Evolutionary conservation across 2,329 filamentous ascomycete species (phyloP).

Genomic region (Aspergillus flavus): DNA sequence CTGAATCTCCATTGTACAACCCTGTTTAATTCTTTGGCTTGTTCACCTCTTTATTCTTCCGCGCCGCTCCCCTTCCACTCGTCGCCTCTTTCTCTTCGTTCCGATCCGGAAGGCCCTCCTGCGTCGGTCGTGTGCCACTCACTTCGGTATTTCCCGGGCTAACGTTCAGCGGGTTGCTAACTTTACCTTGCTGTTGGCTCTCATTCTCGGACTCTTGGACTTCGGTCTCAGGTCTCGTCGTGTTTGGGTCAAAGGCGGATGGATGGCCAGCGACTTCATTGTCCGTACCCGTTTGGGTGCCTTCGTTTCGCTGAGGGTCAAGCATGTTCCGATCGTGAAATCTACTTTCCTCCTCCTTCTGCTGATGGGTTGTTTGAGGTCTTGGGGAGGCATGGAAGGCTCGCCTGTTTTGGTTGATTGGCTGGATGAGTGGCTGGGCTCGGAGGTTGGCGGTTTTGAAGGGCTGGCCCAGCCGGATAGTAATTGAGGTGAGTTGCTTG

Average conservation of each 20-base stretch:
- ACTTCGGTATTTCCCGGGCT: constrained; percentile 64
- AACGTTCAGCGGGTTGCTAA: constrained; percentile 58
- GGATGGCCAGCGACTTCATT: constrained; percentile 60
- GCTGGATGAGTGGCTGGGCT: constrained; percentile 2
- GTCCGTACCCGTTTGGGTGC: constrained; percentile 68
- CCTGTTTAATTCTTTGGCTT: constrained; percentile 8
- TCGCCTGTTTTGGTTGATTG: background rate
- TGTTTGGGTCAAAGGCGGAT: constrained; percentile 69
- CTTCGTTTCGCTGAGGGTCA: constrained; percentile 66
- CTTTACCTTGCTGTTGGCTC: constrained; percentile 42
- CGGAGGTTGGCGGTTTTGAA: background rate
- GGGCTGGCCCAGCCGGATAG: constrained; percentile 10
- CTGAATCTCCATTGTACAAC: background rate
- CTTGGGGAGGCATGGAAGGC: constrained; percentile 3
- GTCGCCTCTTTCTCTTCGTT: constrained; percentile 38
- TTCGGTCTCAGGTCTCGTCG: constrained; percentile 67
- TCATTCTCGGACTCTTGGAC: constrained; percentile 37
- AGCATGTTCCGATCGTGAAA: constrained; percentile 60
- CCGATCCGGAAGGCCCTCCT: constrained; percentile 48
- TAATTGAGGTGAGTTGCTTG: constrained; percentile 9
- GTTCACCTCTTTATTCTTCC: constrained; percentile 35
- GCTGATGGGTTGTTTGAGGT: constrained; percentile 10
- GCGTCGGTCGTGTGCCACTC: constrained; percentile 50
- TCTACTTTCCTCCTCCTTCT: constrained; percentile 8
- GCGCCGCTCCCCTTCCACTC: constrained; percentile 42